Percentiles rank a stretch among this genome's conserved stretches.
Conservation (phyloP, 2,329 filamentous ascomycete genomes). For the Diplodia intermedia region DNA sequence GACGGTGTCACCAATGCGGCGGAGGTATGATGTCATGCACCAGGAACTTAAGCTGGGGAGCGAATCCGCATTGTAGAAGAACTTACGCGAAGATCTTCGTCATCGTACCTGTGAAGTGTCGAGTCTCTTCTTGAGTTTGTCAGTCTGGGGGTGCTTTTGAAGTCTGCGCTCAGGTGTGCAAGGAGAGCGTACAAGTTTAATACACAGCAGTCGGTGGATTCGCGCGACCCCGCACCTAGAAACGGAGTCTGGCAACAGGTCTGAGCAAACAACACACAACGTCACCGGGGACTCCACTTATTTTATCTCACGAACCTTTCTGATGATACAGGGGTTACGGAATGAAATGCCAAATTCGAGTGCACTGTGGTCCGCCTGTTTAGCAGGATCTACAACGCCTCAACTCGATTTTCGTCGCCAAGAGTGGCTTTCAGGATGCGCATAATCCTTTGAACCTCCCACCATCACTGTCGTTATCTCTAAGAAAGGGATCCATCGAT, state of each 20-base stretch:
- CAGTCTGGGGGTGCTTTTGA: neutral
- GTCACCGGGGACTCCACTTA: neutral
- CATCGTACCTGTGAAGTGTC: neutral
- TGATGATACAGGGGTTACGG: neutral
- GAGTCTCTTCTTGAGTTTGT: neutral
- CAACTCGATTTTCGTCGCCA: neutral
- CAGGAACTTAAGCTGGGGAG: neutral
- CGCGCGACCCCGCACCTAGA: constrained; percentile 5
- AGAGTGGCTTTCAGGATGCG: neutral
- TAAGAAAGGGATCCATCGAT: neutral
- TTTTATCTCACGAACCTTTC: neutral
- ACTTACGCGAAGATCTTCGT: constrained; percentile 26
- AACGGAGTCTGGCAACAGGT: neutral
- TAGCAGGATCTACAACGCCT: neutral
- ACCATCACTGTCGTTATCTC: too few relatives aligned
- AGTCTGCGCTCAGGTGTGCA: neutral
- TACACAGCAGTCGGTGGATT: neutral
- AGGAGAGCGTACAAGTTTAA: neutral
- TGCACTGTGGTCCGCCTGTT: neutral
- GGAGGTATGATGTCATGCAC: neutral
- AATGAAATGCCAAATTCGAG: neutral
- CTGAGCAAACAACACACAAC: neutral
- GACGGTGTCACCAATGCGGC: neutral
- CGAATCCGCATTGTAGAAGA: neutral
- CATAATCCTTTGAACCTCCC: neutral